phyloP scores from a whole-genome alignment of 176 grass and related monocot species.

The Ensete ventricosum region DNA sequence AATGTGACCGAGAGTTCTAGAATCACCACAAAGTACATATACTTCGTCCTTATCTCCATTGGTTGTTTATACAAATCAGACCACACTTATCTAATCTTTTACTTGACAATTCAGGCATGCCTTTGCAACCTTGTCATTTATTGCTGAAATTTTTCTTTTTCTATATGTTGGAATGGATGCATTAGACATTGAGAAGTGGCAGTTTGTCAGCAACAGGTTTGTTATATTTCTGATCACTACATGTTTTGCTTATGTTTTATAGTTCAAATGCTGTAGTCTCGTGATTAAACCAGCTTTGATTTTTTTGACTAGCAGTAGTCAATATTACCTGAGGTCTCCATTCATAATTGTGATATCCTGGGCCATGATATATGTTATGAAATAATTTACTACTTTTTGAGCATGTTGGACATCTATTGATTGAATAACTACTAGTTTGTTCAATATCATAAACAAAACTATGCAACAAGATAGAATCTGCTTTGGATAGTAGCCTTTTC shows the following conservation, averaged over 20 bases:
- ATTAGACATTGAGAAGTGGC: slow-evolving; percentile 94
- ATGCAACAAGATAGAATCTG: not conserved
- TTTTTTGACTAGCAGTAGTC: not conserved
- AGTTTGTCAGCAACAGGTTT: slow-evolving; percentile 48
- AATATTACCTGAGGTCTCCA: not conserved
- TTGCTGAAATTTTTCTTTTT: slow-evolving; percentile 78
- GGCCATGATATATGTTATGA: not conserved
- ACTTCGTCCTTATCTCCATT: not conserved
- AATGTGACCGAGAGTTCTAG: slow-evolving; percentile 97
- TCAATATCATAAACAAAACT: not conserved
- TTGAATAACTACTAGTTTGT: too few relatives aligned
- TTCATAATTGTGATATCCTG: not conserved
- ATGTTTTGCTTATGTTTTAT: not conserved
- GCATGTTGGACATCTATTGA: too few relatives aligned
- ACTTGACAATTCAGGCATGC: slow-evolving; percentile 41
- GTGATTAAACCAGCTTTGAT: not conserved
- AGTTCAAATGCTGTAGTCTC: not conserved
- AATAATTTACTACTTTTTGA: not conserved
- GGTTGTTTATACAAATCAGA: not conserved
- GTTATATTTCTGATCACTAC: not conserved
- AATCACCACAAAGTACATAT: slow-evolving; percentile 76
- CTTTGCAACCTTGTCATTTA: slow-evolving; percentile 90
- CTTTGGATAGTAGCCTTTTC: not conserved
- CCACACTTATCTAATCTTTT: not conserved
- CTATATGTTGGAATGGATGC: slow-evolving; percentile 97